phyloP scores from a whole-genome alignment of 2,329 filamentous ascomycete genomes.

The Pochonia chlamydosporia region DNA sequence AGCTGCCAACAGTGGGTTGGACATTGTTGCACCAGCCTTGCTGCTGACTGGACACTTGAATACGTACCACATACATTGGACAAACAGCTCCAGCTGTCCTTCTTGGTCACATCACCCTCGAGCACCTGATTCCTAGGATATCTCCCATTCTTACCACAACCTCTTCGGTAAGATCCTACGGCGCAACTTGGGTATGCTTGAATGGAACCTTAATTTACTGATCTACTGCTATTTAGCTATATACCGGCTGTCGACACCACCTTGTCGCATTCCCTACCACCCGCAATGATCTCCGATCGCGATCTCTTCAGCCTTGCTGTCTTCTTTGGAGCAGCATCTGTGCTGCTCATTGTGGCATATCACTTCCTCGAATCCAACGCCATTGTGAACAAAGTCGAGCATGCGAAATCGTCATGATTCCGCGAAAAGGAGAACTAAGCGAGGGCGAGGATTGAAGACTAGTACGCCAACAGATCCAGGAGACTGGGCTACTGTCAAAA shows the following conservation, averaged over 20 bases:
- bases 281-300: constrained; percentile 82
- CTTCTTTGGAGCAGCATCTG: constrained; percentile 82
- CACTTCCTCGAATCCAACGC: constrained; percentile 95
- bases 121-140: neutral
- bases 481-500: neutral
- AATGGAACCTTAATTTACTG: neutral
- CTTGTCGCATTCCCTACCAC: constrained; percentile 28
- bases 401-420: constrained; percentile 6
- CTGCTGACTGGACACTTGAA: too few species aligned
- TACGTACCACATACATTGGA: constrained; percentile 3
- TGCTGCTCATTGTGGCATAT: constrained; percentile 91
- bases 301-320: constrained; percentile 88
- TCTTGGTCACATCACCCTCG: constrained; percentile 4
- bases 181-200: neutral
- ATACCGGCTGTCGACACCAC: neutral
- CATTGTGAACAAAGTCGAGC: constrained; percentile 1
- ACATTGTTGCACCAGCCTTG: neutral
- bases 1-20: too few species aligned
- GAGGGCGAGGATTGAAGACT: neutral
- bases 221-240: neutral
- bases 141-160: neutral
- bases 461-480: too few species aligned
- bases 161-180: constrained; percentile 1
- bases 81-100: constrained; percentile 16
- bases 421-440: neutral